These are phyloP conservation scores for Westerdykella aurantiaca DNA, from an alignment of 2,329 filamentous ascomycete species.

Conservation along the genomic window DNA sequence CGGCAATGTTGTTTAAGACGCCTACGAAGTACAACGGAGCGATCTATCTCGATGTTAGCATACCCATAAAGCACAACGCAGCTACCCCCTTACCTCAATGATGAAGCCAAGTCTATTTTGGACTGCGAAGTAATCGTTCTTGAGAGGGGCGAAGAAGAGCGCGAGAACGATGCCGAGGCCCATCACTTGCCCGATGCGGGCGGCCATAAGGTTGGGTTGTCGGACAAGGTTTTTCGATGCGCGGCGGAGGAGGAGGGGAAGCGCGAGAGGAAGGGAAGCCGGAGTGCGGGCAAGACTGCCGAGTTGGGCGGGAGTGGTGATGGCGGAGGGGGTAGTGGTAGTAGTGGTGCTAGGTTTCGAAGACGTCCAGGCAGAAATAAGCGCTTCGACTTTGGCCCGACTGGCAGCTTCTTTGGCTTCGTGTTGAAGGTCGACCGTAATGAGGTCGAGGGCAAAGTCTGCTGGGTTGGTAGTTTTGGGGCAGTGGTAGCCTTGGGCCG, in stretches of 20 bases:
- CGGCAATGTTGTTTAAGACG: slow-evolving; percentile 72
- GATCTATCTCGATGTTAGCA: slow-evolving; percentile 53
- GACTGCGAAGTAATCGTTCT: slow-evolving; percentile 62
- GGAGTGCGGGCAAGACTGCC: slow-evolving; percentile 61
- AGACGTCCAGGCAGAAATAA: slow-evolving; percentile 56
- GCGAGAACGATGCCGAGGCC: slow-evolving; percentile 34
- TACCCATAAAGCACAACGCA: slow-evolving; percentile 68
- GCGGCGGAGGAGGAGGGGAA: slow-evolving; percentile 62
- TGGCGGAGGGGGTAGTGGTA: slow-evolving; percentile 14
- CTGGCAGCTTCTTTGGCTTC: slow-evolving; percentile 57
- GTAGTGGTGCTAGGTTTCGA: slow-evolving; percentile 21
- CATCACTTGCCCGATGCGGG: slow-evolving; percentile 36
- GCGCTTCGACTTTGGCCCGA: slow-evolving; percentile 54
- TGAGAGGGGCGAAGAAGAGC: slow-evolving; percentile 61
- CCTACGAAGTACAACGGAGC: slow-evolving; percentile 68
- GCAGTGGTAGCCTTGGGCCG: slow-evolving; percentile 56
- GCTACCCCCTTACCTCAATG: slow-evolving; percentile 54
- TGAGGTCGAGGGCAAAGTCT: slow-evolving; percentile 70
- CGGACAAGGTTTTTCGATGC: slow-evolving; percentile 57
- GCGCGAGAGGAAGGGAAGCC: slow-evolving; percentile 56
- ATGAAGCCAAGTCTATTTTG: slow-evolving; percentile 70
- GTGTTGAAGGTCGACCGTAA: slow-evolving; percentile 68
- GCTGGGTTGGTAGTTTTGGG: slow-evolving; percentile 68
- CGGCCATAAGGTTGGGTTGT: slow-evolving; percentile 32
- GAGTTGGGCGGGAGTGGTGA: slow-evolving; percentile 65